Base-by-base conservation (phyloP, 176 grass and related monocot genomes). In the Musa schizocarpa region DNA sequence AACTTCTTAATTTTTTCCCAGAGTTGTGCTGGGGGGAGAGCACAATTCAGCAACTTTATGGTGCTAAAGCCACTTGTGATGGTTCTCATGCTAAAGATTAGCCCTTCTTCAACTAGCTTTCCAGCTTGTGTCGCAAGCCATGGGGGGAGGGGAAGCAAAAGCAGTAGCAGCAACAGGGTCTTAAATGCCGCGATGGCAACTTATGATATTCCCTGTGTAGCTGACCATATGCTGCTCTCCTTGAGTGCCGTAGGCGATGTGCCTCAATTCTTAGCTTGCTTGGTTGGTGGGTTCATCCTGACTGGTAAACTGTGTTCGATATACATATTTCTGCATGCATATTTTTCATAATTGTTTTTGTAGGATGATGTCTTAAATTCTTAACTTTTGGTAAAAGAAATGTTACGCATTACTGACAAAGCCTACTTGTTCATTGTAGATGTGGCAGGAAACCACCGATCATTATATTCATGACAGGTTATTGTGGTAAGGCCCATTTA, bases 151-250 rank as follows among this genome's bases (percentile, higher is more conserved):
- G 59, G 20, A 63, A 1, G 9, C 1, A 22, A 43, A 8, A 2
- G 34, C 34, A 43, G 34, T 5, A 5, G 34, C 34, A 5, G 34
- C 34, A 43, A 43, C 34, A 19, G 8, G 50, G 67, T 20, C 67
- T 69, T 69, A 69, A 69, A 69, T 69, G 67, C 49, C 16, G 26
- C 16, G 67, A 50, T 50, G 17, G 67, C 16, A 43, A 69, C 67
- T n/a, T 50, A 3, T 50, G 20, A 69, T 43, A 50, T 50, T 69
- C 43, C 17, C 2, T 19, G 13, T 50, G 29, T 0, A 50, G 14
- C 16, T 50, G 34, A 43, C 0, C 4, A 43, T 43, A 43, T 43
- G 3, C 34, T 43, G 34, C 34, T 43, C 34, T 43, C 34, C 34
- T 43, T 43, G 34, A 34, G 43, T 49, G 24, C 24, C 9, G 12